Evolutionary conservation across 2,329 filamentous ascomycete genomes (phyloP).

Genomic region (Penicillium griseofulvum): DNA sequence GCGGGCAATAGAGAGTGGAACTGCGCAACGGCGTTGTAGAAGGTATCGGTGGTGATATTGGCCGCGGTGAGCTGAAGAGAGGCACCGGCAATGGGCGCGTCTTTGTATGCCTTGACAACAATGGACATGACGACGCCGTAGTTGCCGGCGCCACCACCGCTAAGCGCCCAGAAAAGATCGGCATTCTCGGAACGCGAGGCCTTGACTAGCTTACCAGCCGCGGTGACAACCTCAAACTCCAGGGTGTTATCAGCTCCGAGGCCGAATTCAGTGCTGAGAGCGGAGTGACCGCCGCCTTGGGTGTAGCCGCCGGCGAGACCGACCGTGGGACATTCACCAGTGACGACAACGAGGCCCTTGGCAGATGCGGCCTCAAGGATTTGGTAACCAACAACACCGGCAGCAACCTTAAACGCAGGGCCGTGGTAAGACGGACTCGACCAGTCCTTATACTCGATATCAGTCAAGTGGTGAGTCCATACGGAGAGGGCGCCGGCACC

Average conservation of each 20-base stretch:
- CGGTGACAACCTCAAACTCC: slow-evolving; percentile 56
- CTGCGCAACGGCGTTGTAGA: slow-evolving; percentile 52
- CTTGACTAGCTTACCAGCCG: slow-evolving; percentile 20
- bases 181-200: slow-evolving; percentile 14
- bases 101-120: slow-evolving; percentile 53
- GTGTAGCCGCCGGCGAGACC: slow-evolving; percentile 60
- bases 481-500: slow-evolving; percentile 52
- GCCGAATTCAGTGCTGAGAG: slow-evolving; percentile 54
- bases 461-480: slow-evolving; percentile 35
- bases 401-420: slow-evolving; percentile 52
- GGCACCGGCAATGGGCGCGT: slow-evolving; percentile 45
- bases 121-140: slow-evolving; percentile 58
- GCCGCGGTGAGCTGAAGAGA: slow-evolving; percentile 42
- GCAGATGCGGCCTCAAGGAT: slow-evolving; percentile 49
- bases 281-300: slow-evolving; percentile 60
- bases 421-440: slow-evolving; percentile 48
- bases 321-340: slow-evolving; percentile 56
- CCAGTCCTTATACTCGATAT: slow-evolving; percentile 35
- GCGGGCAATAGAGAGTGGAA: slow-evolving; percentile 51
- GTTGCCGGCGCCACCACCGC: slow-evolving; percentile 50
- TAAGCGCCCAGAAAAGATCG: slow-evolving; percentile 23
- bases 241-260: slow-evolving; percentile 61
- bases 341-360: slow-evolving; percentile 52
- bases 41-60: slow-evolving; percentile 43
- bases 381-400: slow-evolving; percentile 54